Evolutionary conservation across 257 asterid species (phyloP).

Genomic region (Solanum clarkiae): DNA sequence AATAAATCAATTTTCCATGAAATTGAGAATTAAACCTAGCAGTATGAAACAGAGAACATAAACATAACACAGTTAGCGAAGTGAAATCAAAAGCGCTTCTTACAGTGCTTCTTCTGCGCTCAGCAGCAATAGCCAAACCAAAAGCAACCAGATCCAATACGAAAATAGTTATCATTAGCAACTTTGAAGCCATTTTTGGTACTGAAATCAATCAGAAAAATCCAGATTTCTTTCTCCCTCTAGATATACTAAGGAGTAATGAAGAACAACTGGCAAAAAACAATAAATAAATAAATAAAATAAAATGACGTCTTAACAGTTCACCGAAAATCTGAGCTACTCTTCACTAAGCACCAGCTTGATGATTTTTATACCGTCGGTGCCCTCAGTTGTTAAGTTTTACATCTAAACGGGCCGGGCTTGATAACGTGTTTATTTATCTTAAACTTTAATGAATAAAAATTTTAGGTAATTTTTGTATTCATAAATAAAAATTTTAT

Average conservation of each 20-base stretch:
- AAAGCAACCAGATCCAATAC: slow-evolving; percentile 69
- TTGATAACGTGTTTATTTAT: no score
- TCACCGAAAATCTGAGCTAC: not conserved
- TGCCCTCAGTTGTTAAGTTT: not conserved
- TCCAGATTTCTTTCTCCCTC: slow-evolving; percentile 15
- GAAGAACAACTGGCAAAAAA: not conserved
- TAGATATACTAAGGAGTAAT: slow-evolving; percentile 19
- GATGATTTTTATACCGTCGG: not conserved
- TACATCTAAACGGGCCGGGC: not conserved
- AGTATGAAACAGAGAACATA: not conserved
- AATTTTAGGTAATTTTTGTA: no score
- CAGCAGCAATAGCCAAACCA: slow-evolving; percentile 85
- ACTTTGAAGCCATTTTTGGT: slow-evolving; percentile 63
- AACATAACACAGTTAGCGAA: not conserved
- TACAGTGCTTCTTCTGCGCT: slow-evolving; percentile 74
- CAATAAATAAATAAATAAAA: not conserved
- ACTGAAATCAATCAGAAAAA: not conserved
- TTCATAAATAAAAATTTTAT: no score
- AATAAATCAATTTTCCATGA: not conserved
- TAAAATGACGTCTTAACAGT: slow-evolving; percentile 15
- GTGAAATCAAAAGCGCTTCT: slow-evolving; percentile 1
- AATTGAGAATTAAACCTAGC: not conserved
- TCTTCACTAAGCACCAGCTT: not conserved
- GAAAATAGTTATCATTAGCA: slow-evolving; percentile 36
- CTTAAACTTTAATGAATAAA: no score